A percentile compares a stretch with the other conserved stretches of the same genome.
phyloP scores from a whole-genome alignment of 2,329 filamentous ascomycete genomes.

The Diaporthe sp. region DNA sequence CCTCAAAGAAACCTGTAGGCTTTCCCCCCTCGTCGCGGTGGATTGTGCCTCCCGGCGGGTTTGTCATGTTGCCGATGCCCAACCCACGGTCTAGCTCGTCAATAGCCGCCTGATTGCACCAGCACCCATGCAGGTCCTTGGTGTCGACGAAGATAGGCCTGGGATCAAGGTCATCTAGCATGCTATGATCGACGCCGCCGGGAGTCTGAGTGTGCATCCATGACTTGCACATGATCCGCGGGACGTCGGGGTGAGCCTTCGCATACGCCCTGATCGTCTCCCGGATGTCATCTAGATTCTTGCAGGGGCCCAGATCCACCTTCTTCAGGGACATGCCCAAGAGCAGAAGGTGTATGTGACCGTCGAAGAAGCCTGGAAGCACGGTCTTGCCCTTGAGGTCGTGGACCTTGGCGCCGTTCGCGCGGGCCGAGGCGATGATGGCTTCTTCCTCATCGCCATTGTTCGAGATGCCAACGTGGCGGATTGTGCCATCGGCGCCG shows the following conservation, averaged over 20 bases:
- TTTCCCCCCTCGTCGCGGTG: conserved; percentile 60
- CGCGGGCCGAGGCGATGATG: conserved; percentile 46
- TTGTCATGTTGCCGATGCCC: conserved; percentile 57
- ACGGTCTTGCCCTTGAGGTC: conserved; percentile 57
- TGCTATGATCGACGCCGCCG: conserved; percentile 59
- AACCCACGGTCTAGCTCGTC: conserved; percentile 64
- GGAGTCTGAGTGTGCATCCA: conserved; percentile 71
- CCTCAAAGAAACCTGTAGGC: conserved; percentile 63
- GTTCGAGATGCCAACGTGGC: conserved; percentile 50
- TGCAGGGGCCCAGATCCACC: conserved; percentile 60
- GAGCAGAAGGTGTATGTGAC: conserved; percentile 68
- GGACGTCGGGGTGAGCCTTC: conserved; percentile 55
- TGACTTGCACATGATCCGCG: conserved; percentile 63
- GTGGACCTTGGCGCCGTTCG: conserved; percentile 44
- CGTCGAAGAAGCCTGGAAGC: conserved; percentile 69
- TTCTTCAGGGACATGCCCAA: conserved; percentile 67
- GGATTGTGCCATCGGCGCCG: conserved; percentile 49
- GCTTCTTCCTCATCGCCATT: conserved; percentile 43
- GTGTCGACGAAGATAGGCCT: conserved; percentile 68
- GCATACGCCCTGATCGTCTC: conserved; percentile 59
- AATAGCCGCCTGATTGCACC: conserved; percentile 66
- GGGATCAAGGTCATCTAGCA: conserved; percentile 64
- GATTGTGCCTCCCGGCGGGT: conserved; percentile 66
- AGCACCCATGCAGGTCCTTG: conserved; percentile 68
- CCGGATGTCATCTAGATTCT: conserved; percentile 62